These are phyloP conservation scores for Globisporangium alternatum DNA, from an alignment of 352 stramenopile genomes.

Conservation along the genomic window DNA sequence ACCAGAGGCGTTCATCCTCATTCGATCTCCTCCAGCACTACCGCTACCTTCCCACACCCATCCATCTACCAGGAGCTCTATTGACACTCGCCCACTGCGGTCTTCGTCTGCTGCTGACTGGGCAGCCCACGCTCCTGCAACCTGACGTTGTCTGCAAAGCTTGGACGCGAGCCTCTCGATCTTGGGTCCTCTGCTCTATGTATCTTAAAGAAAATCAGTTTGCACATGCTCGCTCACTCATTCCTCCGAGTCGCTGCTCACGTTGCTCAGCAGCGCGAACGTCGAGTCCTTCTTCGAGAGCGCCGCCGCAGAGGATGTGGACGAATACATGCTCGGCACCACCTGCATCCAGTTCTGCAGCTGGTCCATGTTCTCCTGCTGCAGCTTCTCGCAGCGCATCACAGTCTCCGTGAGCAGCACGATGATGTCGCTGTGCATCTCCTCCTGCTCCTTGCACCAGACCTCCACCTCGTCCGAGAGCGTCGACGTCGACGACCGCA, in stretches of 20 bases:
- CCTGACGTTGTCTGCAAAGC: not conserved
- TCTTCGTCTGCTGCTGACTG: too few relatives aligned
- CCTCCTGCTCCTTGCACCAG: slow-evolving; percentile 79
- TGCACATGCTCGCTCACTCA: not conserved
- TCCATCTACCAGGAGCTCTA: not conserved
- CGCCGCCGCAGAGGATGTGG: slow-evolving; percentile 15
- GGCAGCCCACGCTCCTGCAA: too few relatives aligned
- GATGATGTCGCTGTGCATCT: slow-evolving; percentile 83
- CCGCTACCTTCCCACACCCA: not conserved
- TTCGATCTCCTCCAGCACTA: not conserved
- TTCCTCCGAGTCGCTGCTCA: slow-evolving; percentile 12
- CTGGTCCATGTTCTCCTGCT: slow-evolving; percentile 82
- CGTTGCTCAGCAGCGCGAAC: slow-evolving; percentile 5
- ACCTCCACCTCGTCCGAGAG: slow-evolving; percentile 76
- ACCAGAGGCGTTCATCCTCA: not conserved
- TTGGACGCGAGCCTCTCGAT: not conserved
- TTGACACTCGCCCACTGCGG: not conserved
- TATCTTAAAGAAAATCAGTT: not conserved
- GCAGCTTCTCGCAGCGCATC: slow-evolving; percentile 72
- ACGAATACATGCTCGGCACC: slow-evolving; percentile 32
- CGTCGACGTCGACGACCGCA: slow-evolving; percentile 53
- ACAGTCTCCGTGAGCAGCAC: slow-evolving; percentile 81
- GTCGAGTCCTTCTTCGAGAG: slow-evolving; percentile 14
- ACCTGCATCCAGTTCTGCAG: slow-evolving; percentile 83
- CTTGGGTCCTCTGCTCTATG: not conserved